Evolutionary conservation across 2,329 filamentous ascomycete genomes (phyloP).

Genomic region (Trichoderma pleuroti): DNA sequence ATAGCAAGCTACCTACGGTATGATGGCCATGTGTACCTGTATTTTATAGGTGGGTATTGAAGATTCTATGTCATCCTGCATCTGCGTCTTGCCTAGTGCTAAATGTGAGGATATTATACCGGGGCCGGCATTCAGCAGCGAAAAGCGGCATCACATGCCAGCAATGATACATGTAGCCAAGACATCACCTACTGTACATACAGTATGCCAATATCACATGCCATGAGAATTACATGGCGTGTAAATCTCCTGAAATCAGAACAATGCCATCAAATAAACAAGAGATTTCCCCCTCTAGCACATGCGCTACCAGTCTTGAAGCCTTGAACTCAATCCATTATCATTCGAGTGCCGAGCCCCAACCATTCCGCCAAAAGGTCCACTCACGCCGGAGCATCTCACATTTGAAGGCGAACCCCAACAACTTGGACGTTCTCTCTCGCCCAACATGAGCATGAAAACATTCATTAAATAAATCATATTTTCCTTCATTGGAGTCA

Average conservation of each 20-base stretch:
- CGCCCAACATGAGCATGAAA: not conserved
- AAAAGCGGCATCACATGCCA: not conserved
- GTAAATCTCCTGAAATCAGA: not conserved
- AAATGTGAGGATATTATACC: not conserved
- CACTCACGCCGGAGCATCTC: not conserved
- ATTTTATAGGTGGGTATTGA: not conserved
- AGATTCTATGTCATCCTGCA: not conserved
- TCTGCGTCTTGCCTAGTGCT: not conserved
- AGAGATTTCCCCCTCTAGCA: not conserved
- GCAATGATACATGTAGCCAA: not conserved
- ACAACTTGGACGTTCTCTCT: not conserved
- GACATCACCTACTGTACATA: not conserved
- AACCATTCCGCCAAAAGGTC: slow-evolving; percentile 10
- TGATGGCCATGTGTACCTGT: not conserved
- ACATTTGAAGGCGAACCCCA: not conserved
- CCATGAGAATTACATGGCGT: not conserved
- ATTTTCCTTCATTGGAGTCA: not conserved
- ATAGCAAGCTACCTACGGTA: not conserved
- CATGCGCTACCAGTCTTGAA: not conserved
- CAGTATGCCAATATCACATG: not conserved
- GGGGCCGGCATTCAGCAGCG: not conserved
- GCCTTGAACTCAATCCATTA: not conserved
- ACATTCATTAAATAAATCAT: not conserved
- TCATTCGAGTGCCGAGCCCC: slow-evolving; percentile 12
- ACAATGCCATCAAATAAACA: not conserved